Evolutionary conservation across 805 yeast genomes (phyloP).

Genomic region (Pachysolen tannophilus): DNA sequence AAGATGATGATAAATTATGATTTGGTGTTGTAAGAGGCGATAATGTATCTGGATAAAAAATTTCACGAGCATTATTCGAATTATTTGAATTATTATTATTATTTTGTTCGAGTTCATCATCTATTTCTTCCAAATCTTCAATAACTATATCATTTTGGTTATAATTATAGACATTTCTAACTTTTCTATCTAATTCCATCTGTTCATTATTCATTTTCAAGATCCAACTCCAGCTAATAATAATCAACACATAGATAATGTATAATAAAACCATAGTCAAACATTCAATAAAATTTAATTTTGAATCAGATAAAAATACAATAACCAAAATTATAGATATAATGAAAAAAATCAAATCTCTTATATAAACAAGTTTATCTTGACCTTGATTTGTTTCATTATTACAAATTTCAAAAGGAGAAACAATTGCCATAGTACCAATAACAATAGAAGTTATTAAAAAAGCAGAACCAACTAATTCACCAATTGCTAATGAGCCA

Average conservation of each 20-base stretch:
- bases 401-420: slow-evolving; percentile 47
- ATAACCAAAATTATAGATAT: slow-evolving; percentile 41
- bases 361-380: slow-evolving; percentile 36
- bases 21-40: slow-evolving; percentile 1
- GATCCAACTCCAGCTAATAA: slow-evolving; percentile 33
- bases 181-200: slow-evolving; percentile 13
- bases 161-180: slow-evolving; percentile 17
- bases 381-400: slow-evolving; percentile 18
- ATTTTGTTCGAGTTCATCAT: slow-evolving; percentile 4
- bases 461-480: slow-evolving; percentile 83
- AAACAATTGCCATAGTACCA: slow-evolving; percentile 66
- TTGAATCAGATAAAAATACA: slow-evolving; percentile 41
- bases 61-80: background rate
- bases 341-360: slow-evolving; percentile 59
- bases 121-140: slow-evolving; percentile 10
- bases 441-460: slow-evolving; percentile 74
- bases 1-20: background rate
- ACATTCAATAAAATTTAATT: slow-evolving; percentile 47
- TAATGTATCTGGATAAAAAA: slow-evolving; percentile 4
- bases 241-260: slow-evolving; percentile 47
- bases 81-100: background rate
- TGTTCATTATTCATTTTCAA: slow-evolving; percentile 6
- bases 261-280: slow-evolving; percentile 48
- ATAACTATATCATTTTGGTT: slow-evolving; percentile 15
- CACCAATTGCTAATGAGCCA: slow-evolving; percentile 78